Evolutionary conservation across 352 stramenopile species (phyloP), one percentile per base, ranked within the genome.

Genomic region (Globisporangium paddicum): DNA sequence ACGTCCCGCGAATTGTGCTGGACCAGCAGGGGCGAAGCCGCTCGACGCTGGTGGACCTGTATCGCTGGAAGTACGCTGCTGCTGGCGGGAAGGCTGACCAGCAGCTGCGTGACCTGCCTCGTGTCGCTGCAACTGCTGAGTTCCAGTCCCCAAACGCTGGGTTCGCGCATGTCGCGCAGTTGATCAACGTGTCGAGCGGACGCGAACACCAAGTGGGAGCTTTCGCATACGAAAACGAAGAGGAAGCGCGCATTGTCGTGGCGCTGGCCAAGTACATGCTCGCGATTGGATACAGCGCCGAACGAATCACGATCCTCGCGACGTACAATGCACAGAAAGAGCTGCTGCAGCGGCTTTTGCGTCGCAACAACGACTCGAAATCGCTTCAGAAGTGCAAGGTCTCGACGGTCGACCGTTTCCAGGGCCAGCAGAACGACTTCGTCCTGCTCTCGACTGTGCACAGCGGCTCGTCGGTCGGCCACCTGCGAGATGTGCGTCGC

Each of bases 241-340:
- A 89, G 34, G 96, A 99, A 65, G 96, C 96, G 8, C 90, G 97
- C 32, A 98, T 97, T 60, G 69, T 97, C 10, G 86, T 98, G 32
- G 89, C 87, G 2, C 52, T 98, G 18, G 98, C 97, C 69, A 77
- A 90, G 63, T 98, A 97, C 72, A 95, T 98, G 86, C 72, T 89
- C 8, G 67, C 96, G 1, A 82, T 98, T 35, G 96, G 96, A 50
- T 98, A 99, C 58, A 71, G 77, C 18, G 71, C 89, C 11, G 71
- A 95, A 19, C 89, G 87, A 32, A 98, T 99, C 57, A 85, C 90
- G 1, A 96, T 99, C 44, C 69, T 99, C 5, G 97, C 96, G 5
- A 95, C 96, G 0, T 99, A 98, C 74, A 97, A 96, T 64, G 96
- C 93, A 16, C 96, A 99, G 61, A 96, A 96, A 61, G 77, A 92